Evolutionary conservation across 345 rosid species (phyloP).

Genomic region (Angophora floribunda): DNA sequence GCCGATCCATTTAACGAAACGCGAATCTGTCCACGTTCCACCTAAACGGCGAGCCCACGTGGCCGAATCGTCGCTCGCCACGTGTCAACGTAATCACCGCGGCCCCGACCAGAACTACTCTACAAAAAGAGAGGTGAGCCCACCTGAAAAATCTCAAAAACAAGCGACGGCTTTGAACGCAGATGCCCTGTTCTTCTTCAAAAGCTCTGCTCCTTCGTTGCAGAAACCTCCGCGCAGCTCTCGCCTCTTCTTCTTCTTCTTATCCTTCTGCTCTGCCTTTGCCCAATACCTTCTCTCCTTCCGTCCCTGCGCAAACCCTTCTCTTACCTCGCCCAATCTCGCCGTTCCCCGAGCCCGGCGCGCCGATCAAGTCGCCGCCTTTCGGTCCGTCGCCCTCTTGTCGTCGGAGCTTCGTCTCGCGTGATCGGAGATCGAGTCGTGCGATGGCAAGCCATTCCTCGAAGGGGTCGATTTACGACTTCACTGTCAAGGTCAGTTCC

Average conservation of each 20-base stretch:
- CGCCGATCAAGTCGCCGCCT: slow-evolving; percentile 1
- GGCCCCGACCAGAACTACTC: neutral
- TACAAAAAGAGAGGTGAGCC: neutral
- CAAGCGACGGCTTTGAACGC: neutral
- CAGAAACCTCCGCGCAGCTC: neutral
- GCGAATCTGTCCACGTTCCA: neutral
- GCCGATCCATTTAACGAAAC: neutral
- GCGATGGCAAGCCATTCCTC: slow-evolving; percentile 61
- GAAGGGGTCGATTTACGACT: slow-evolving; percentile 50
- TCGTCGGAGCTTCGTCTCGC: slow-evolving; percentile 2
- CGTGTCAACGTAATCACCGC: neutral
- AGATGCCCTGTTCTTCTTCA: slow-evolving; percentile 19
- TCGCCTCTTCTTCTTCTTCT: neutral
- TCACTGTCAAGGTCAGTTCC: slow-evolving; percentile 74
- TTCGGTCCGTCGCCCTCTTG: slow-evolving; percentile 2
- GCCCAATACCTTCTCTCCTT: neutral
- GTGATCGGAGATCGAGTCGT: slow-evolving; percentile 25
- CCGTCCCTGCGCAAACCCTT: slow-evolving; percentile 9
- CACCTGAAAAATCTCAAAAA: neutral
- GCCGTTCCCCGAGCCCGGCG: neutral
- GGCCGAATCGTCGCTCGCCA: neutral
- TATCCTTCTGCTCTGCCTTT: neutral
- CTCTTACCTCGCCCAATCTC: neutral
- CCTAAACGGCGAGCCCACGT: neutral
- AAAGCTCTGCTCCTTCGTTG: neutral